A percentile compares a stretch with the other conserved stretches of the same genome.
These are phyloP conservation scores for Cladosporium phlei DNA, from an alignment of 2,329 filamentous ascomycete species.

Conservation along the genomic window DNA sequence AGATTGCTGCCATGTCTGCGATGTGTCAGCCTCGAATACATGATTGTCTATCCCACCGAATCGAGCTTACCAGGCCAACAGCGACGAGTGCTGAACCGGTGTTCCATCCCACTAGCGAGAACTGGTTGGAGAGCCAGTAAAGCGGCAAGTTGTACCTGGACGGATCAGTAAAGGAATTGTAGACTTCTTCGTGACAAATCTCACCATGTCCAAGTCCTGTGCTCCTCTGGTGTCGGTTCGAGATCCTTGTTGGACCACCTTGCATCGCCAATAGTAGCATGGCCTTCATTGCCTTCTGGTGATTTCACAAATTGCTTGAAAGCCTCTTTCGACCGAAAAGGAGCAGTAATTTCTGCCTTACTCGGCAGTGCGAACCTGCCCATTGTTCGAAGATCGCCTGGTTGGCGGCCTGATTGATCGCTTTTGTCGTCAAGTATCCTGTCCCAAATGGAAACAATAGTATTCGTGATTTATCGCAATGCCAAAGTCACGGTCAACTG, in stretches of 20 bases:
- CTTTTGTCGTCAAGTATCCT: not conserved
- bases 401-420: not conserved
- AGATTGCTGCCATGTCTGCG: constrained; percentile 15
- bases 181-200: not conserved
- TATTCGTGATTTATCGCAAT: too few relatives aligned
- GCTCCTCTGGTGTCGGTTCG: constrained; percentile 21
- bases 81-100: constrained; percentile 14
- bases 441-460: not conserved
- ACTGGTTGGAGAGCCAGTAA: constrained; percentile 15
- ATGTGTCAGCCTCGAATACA: not conserved
- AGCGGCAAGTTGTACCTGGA: constrained; percentile 9
- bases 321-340: constrained; percentile 12
- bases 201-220: constrained; percentile 29
- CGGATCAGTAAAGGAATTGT: constrained; percentile 13
- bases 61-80: constrained; percentile 11
- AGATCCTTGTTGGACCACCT: constrained; percentile 25
- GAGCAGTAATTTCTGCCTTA: constrained; percentile 5
- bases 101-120: constrained; percentile 16
- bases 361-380: constrained; percentile 8
- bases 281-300: constrained; percentile 15
- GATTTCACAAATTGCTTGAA: constrained; percentile 12
- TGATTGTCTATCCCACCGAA: not conserved
- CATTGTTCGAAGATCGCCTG: not conserved
- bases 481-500: too few relatives aligned
- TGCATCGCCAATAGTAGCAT: constrained; percentile 6